Evolutionary conservation across 179 eudicot genomes (phyloP).

Genomic region (Silene vulgaris): DNA sequence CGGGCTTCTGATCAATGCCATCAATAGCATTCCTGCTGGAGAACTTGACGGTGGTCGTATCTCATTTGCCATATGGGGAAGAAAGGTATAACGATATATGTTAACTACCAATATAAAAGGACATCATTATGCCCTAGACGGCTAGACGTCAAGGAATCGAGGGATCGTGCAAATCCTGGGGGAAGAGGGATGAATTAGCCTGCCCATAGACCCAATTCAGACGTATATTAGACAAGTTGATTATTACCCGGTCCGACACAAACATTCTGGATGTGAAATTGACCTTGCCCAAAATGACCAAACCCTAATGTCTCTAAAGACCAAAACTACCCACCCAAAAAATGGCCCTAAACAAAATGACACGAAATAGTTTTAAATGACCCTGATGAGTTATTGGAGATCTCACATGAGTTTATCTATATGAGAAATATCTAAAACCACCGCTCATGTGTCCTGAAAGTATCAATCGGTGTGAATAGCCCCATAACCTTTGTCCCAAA

Average conservation of each 20-base stretch:
- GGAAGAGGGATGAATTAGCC: not conserved
- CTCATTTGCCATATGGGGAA: slow-evolving; percentile 87
- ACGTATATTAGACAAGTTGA: not conserved
- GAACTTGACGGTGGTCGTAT: slow-evolving; percentile 97
- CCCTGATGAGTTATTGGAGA: no score
- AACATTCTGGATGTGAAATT: not conserved
- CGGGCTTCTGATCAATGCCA: slow-evolving; percentile 93
- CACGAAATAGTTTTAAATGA: not conserved
- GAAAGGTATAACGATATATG: slow-evolving; percentile 52
- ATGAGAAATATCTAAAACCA: no score
- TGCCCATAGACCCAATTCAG: not conserved
- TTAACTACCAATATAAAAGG: not conserved
- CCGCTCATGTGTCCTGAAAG: not conserved
- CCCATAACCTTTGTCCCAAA: not conserved
- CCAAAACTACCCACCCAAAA: not conserved
- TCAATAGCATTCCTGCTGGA: slow-evolving; percentile 97
- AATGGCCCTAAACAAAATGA: not conserved
- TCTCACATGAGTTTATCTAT: not conserved
- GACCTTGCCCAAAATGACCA: not conserved
- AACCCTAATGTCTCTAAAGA: not conserved
- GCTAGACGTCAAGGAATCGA: not conserved
- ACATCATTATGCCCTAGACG: not conserved
- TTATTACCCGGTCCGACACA: not conserved
- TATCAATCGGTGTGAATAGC: not conserved
- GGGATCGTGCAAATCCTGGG: not conserved